Evolutionary conservation across 1,139 yeast species (phyloP), one percentile per base, ranked within the genome.

Genomic region (Wickerhamomyces sp.): DNA sequence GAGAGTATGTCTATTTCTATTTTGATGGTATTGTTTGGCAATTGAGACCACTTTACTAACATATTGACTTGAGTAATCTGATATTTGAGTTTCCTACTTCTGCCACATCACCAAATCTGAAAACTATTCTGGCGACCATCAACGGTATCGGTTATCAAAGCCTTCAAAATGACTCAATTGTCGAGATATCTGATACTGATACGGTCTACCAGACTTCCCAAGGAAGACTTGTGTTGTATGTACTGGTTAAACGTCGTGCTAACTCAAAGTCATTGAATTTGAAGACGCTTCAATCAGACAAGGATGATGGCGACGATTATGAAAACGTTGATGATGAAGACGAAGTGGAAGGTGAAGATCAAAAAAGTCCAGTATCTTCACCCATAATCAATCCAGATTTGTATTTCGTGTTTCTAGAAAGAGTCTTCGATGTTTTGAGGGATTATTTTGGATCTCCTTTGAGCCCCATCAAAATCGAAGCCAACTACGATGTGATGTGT

Each of bases 401-500:
- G 34, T 83, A 88, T 10, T 69, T 74, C 46, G 75, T 75, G 33
- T 82, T 87, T 54, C 65, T 83, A 27, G 66, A 71, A 30, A 65
- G 77, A 27, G 66, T 88, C 30, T 63, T 78, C 4, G 73, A 69
- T 23, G 77, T 75, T 0, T 66, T 84, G 56, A 73, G 72, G 45
- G 77, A 76, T 45, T 87, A 81, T 61, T 75, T 87, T 50, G 79
- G 83, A 2, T 58, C 71, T 1, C 84, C 84, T 2, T 60, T 86
- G 34, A 71, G 80, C 3, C 64, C 79, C 2, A 64, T 76, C 37
- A 82, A 81, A 55, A 68, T 89, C 13, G 84, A 78, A 53, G 73
- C 81, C 37, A 82, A 85, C 59, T 73, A 73, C 52, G 93, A 86
- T 58, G 75, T 85, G 6, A 66, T 87, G 50, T 74, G 84, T 39